phyloP scores from a whole-genome alignment of 2,329 filamentous ascomycete species.

The Claviceps purpurea region DNA sequence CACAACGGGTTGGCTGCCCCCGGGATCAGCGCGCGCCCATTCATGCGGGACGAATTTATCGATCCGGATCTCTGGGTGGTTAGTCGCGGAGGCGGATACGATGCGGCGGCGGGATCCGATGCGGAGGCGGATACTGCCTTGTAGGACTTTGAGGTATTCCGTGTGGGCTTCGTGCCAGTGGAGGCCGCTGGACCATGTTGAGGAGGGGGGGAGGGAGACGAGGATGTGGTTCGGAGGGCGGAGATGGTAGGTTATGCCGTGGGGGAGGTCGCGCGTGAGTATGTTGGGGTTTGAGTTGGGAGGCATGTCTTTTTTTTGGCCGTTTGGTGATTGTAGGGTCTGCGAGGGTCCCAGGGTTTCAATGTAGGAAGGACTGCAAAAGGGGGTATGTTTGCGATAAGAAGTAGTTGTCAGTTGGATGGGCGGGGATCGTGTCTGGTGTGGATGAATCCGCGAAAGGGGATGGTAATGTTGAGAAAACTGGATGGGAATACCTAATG shows the following conservation, averaged over 20 bases:
- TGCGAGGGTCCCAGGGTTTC: no score
- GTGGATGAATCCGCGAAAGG: no score
- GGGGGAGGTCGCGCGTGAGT: conserved; percentile 9
- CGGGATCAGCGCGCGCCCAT: conserved; percentile 27
- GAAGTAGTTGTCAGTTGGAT: no score
- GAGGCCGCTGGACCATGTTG: conserved; percentile 32
- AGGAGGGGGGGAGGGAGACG: conserved; percentile 28
- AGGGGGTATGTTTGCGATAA: no score
- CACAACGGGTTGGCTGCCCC: conserved; percentile 21
- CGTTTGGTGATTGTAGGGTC: no score
- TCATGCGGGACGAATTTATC: conserved; percentile 27
- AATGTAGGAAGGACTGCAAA: no score
- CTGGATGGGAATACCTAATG: no score
- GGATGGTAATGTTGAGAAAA: no score
- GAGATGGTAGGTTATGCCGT: conserved; percentile 20
- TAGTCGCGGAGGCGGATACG: conserved; percentile 9
- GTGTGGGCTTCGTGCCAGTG: conserved; percentile 36
- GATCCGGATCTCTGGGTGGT: conserved; percentile 20
- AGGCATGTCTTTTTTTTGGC: not conserved
- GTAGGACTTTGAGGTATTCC: conserved; percentile 30
- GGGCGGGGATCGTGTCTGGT: no score
- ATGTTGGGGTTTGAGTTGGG: not conserved
- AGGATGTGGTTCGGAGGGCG: conserved; percentile 22
- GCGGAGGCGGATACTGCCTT: conserved; percentile 19
- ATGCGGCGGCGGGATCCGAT: conserved; percentile 9